These are phyloP conservation scores for Fusarium euwallaceae DNA, from an alignment of 2,329 filamentous ascomycete genomes.

Conservation along the genomic window DNA sequence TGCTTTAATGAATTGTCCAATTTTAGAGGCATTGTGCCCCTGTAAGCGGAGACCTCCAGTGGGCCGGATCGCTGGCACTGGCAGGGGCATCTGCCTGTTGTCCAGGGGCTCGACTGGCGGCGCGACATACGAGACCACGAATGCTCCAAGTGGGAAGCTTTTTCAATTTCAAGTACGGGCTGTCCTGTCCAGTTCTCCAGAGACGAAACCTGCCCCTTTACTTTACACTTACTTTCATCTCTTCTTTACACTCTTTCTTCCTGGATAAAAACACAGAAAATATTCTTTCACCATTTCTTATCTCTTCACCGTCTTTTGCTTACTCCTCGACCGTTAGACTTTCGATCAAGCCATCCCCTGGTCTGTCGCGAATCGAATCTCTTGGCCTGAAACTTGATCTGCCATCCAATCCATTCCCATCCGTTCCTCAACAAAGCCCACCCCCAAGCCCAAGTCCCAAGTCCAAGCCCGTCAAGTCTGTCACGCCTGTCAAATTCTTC, in stretches of 20 bases:
- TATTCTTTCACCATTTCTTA: conserved; percentile 1
- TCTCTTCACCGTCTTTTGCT: conserved; percentile 33
- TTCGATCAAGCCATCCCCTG: conserved; percentile 33
- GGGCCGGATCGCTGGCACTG: conserved; percentile 36
- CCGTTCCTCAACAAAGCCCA: conserved; percentile 33
- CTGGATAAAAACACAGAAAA: conserved; percentile 12
- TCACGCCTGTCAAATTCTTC: conserved; percentile 24
- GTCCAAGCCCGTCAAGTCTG: neutral
- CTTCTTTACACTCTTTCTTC: conserved; percentile 10
- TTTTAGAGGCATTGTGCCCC: conserved; percentile 34
- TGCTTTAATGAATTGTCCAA: conserved; percentile 25
- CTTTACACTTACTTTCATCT: conserved; percentile 23
- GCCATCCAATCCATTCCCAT: conserved; percentile 8
- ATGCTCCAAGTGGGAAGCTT: conserved; percentile 26
- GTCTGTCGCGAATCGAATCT: conserved; percentile 26
- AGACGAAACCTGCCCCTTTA: conserved; percentile 37
- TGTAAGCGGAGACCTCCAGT: conserved; percentile 37
- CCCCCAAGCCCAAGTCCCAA: conserved; percentile 4
- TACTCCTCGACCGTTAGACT: conserved; percentile 14
- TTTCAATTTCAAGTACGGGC: conserved; percentile 33
- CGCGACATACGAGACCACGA: conserved; percentile 25
- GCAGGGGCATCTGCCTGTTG: conserved; percentile 27
- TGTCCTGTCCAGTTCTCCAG: neutral
- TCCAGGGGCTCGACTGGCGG: conserved; percentile 34
- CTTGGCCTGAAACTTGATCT: conserved; percentile 37